Evolutionary conservation across 1,284 basidiomycete species (phyloP).

Genomic region (Microbotryum intermedium): DNA sequence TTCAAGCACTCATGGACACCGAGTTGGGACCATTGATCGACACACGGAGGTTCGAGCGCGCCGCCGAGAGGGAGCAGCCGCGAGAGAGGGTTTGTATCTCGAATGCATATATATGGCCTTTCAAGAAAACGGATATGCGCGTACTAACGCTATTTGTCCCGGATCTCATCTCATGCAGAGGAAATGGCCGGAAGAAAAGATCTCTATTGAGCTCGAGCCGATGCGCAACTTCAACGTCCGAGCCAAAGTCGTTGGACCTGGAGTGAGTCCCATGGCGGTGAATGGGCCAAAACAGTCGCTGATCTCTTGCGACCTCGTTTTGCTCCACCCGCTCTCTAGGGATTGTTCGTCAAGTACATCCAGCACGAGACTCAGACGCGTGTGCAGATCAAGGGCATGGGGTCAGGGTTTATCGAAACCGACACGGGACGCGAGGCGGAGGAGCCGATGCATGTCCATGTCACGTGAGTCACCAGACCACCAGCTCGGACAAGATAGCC

Average conservation of each 20-base stretch:
- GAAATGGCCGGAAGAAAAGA: slow-evolving; percentile 94
- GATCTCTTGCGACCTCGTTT: not conserved
- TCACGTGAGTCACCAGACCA: slow-evolving; percentile 53
- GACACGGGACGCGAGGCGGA: slow-evolving; percentile 84
- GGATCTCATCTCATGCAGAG: slow-evolving; percentile 47
- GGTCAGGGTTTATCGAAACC: slow-evolving; percentile 89
- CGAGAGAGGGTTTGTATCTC: slow-evolving; percentile 8
- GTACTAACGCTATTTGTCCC: not conserved
- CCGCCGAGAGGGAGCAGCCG: slow-evolving; percentile 8
- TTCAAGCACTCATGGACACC: slow-evolving; percentile 74
- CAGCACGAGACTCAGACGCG: slow-evolving; percentile 91
- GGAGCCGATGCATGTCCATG: slow-evolving; percentile 90
- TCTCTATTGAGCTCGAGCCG: slow-evolving; percentile 75
- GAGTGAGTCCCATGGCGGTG: slow-evolving; percentile 46
- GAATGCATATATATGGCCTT: not conserved
- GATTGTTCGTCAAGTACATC: slow-evolving; percentile 97
- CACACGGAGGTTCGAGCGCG: slow-evolving; percentile 48
- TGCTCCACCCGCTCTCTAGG: slow-evolving; percentile 45
- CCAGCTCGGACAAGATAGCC: not conserved
- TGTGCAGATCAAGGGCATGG: slow-evolving; percentile 95
- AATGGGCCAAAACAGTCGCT: not conserved
- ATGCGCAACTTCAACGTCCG: slow-evolving; percentile 95
- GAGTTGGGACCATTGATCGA: slow-evolving; percentile 84
- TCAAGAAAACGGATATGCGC: not conserved
- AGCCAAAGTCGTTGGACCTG: slow-evolving; percentile 93